Conservation (phyloP, 331 rosid genomes). For the Arachis monticola region DNA sequence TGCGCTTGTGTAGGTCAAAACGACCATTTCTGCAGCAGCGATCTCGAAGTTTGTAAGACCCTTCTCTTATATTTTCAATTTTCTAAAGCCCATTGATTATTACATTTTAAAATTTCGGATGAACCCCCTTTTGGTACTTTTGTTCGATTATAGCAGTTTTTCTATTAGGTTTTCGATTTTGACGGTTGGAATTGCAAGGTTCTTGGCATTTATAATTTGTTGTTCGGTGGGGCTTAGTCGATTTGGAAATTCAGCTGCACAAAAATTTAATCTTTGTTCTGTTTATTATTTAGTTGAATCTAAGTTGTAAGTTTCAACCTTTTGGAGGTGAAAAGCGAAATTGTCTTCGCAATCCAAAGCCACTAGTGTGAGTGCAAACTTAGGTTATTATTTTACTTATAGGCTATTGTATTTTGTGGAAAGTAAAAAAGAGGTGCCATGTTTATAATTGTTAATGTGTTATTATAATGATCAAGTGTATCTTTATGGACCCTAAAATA, state of each 20-base stretch:
- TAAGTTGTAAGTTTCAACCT: slow-evolving; percentile 1
- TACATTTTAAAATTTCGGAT: neutral
- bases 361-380: neutral
- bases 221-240: neutral
- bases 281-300: slow-evolving; percentile 8
- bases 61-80: neutral
- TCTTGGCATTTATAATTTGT: neutral
- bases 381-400: neutral
- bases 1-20: slow-evolving; percentile 78
- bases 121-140: no score
- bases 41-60: slow-evolving; percentile 92
- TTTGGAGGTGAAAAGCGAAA: neutral
- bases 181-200: neutral
- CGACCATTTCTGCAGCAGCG: slow-evolving; percentile 96
- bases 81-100: neutral
- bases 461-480: neutral
- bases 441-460: neutral
- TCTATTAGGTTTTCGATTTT: neutral
- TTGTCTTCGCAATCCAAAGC: slow-evolving; percentile 1
- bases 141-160: no score
- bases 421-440: neutral
- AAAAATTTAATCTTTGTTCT: slow-evolving; percentile 10
- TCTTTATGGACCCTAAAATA: neutral
- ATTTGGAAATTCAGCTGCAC: neutral
- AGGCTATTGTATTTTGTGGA: neutral